Percentiles rank a stretch among this genome's conserved stretches.
These are phyloP conservation scores for Alternaria dauci DNA, from an alignment of 2,329 filamentous ascomycete genomes.

Conservation along the genomic window DNA sequence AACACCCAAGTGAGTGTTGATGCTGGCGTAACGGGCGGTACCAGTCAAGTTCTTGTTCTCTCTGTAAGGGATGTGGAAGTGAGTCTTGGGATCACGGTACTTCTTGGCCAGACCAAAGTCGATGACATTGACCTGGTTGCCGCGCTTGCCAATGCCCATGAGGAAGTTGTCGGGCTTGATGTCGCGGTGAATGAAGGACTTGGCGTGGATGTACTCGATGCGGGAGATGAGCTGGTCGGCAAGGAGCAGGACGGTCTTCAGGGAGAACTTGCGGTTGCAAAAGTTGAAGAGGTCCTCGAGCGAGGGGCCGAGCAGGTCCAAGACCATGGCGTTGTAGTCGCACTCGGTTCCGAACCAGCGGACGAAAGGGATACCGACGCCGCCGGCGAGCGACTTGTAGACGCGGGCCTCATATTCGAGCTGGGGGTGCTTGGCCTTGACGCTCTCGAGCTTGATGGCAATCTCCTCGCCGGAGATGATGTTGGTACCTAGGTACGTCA, in stretches of 20 bases:
- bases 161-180: slow-evolving; percentile 99
- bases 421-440: slow-evolving; percentile 99
- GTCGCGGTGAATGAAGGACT: slow-evolving; percentile 99
- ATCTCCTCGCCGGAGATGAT: slow-evolving; percentile 99
- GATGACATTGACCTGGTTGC: slow-evolving; percentile 99
- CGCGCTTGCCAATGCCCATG: slow-evolving; percentile 98
- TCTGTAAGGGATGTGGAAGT: slow-evolving; percentile 99
- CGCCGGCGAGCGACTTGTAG: slow-evolving; percentile 87
- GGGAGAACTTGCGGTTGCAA: slow-evolving; percentile 99
- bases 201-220: slow-evolving; percentile 99
- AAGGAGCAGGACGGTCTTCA: slow-evolving; percentile 96
- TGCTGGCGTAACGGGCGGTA: slow-evolving; percentile 96
- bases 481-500: slow-evolving; percentile 77
- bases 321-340: slow-evolving; percentile 99
- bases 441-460: slow-evolving; percentile 98
- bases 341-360: slow-evolving; percentile 99
- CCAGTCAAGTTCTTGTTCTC: slow-evolving; percentile 99
- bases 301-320: slow-evolving; percentile 93
- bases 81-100: slow-evolving; percentile 99
- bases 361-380: slow-evolving; percentile 97
- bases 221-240: slow-evolving; percentile 98
- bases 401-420: slow-evolving; percentile 98
- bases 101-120: slow-evolving; percentile 99
- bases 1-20: slow-evolving; percentile 98
- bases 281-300: slow-evolving; percentile 99